These are phyloP conservation scores for Auricularia auricula-judae DNA, from an alignment of 768 basidiomycete species.

Conservation along the genomic window DNA sequence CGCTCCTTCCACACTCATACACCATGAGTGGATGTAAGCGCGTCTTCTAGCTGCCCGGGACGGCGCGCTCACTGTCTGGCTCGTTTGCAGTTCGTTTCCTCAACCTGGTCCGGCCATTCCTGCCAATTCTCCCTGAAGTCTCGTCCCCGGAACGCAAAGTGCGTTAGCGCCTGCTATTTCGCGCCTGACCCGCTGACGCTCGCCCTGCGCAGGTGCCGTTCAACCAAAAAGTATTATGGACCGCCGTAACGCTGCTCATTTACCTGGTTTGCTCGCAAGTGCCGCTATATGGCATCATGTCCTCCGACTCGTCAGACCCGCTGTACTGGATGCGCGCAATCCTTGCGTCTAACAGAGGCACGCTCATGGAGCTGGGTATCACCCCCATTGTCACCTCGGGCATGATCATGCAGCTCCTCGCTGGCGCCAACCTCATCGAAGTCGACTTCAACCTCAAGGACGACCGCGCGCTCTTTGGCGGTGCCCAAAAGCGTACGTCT, in stretches of 20 bases:
- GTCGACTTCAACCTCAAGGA: slow-evolving; percentile 97
- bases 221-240: slow-evolving; percentile 99
- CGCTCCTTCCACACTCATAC: slow-evolving; percentile 1
- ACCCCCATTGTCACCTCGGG: slow-evolving; percentile 95
- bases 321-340: slow-evolving; percentile 99
- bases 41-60: background rate
- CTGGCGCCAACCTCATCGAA: slow-evolving; percentile 94
- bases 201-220: slow-evolving; percentile 71
- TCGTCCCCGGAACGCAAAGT: slow-evolving; percentile 97
- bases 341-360: slow-evolving; percentile 95
- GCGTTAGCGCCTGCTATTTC: slow-evolving; percentile 5
- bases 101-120: slow-evolving; percentile 95
- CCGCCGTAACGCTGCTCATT: slow-evolving; percentile 96
- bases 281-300: slow-evolving; percentile 98
- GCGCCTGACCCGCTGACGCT: slow-evolving; percentile 1
- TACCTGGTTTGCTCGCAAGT: slow-evolving; percentile 99
- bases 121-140: slow-evolving; percentile 93
- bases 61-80: slow-evolving; percentile 1
- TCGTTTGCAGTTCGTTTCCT: slow-evolving; percentile 76
- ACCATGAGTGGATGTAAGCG: slow-evolving; percentile 16
- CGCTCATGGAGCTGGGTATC: slow-evolving; percentile 98
- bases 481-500: slow-evolving; percentile 85
- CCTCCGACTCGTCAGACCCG: slow-evolving; percentile 96
- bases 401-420: slow-evolving; percentile 99
- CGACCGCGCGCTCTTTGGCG: slow-evolving; percentile 89